Base-by-base conservation (phyloP, 176 grass and related monocot species). In the Oryza australiensis region DNA sequence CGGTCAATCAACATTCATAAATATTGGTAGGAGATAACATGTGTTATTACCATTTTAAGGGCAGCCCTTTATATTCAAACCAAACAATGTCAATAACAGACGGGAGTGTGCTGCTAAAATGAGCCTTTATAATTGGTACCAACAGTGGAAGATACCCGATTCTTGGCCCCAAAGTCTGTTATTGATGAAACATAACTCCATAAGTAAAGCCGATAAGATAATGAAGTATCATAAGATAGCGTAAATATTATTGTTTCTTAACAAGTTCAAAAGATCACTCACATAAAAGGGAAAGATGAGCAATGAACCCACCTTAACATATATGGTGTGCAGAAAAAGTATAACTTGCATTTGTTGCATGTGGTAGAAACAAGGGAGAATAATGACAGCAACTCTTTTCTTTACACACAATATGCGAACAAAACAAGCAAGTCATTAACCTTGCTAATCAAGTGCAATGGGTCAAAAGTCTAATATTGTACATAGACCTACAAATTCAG, bases 21-120 rank as follows among this genome's bases (percentile, higher is more conserved):
- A 84, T 23, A 27, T 49, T 7, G 32, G 2, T 46, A 62, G 9
- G 33, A 73, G 6, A 77, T 48, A 49, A 65, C 62, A 69, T 15
- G 68, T 49, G 48, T 76, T 89, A 99, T 76, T 89, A 99, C 96
- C 96, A 99, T 75, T 99, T 99, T 20, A 99, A 66, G 14, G 93
- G 93, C 68, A 99, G 89, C 59, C 96, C 96, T 84, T 92, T 99
- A 12, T 95, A 99, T 64, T 99, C 96, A 80, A 99, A 99, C 96
- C 96, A 99, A 68, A 99, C 72, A 78, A 87, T 95, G 83, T 99
- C 96, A 63, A 80, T 70, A 26, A 93, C 96, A 35, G 93, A 93
- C 43, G 96, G 96, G 74, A 99, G 93, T 5, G 91, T 5, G 24
- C 77, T 90, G 72, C 80, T 95, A 77, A 99, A 99, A 88, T 99